Conservation (phyloP, 2,329 filamentous ascomycete species). For the Malbranchea zuffiana region DNA sequence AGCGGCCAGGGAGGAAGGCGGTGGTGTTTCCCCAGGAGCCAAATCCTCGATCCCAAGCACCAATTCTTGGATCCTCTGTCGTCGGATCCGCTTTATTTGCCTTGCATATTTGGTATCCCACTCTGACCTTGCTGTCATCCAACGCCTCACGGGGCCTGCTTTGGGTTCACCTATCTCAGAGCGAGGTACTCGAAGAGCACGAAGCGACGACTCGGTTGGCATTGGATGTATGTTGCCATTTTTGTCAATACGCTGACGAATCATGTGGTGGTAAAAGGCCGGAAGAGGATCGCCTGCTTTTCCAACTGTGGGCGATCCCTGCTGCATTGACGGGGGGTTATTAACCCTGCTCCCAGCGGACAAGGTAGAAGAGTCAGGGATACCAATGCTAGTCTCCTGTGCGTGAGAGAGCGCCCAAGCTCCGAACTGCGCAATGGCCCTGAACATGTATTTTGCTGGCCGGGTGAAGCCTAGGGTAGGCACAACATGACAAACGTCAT, state of each 20-base stretch:
- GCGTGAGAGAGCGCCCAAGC: slow-evolving; percentile 81
- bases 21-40: slow-evolving; percentile 61
- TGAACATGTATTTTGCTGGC: slow-evolving; percentile 95
- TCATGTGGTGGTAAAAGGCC: slow-evolving; percentile 74
- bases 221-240: slow-evolving; percentile 65
- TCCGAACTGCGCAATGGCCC: slow-evolving; percentile 82
- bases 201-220: slow-evolving; percentile 51
- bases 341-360: slow-evolving; percentile 4
- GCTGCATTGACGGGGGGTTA: background rate
- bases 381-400: slow-evolving; percentile 69
- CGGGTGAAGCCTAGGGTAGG: slow-evolving; percentile 90
- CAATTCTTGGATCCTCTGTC: slow-evolving; percentile 62
- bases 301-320: slow-evolving; percentile 47
- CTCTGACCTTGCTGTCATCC: slow-evolving; percentile 61
- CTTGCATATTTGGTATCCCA: slow-evolving; percentile 65
- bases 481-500: slow-evolving; percentile 83
- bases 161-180: slow-evolving; percentile 69
- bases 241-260: slow-evolving; percentile 72
- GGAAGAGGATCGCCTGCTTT: slow-evolving; percentile 77
- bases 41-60: slow-evolving; percentile 60
- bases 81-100: slow-evolving; percentile 60
- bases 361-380: slow-evolving; percentile 47
- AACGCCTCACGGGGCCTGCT: slow-evolving; percentile 65
- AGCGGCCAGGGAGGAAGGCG: slow-evolving; percentile 68
- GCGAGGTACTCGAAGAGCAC: slow-evolving; percentile 52